Base-by-base conservation (phyloP, 129 eudicot genomes). In the Centella asiatica region DNA sequence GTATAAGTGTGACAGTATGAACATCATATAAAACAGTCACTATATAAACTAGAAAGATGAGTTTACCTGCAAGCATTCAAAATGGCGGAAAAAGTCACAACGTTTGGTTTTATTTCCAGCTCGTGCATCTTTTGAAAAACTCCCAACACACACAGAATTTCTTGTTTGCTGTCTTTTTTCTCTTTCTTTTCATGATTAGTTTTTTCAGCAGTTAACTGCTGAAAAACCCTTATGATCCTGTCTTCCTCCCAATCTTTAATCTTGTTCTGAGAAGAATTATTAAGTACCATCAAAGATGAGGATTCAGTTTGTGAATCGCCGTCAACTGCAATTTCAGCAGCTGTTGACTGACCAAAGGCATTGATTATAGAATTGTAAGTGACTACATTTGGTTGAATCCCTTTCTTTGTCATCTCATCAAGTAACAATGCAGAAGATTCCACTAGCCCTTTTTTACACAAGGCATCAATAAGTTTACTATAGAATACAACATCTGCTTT, bases 401-500 rank as follows among this genome's bases (percentile, higher is more conserved):
- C 98, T 59, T 82, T 81, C 64, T 69, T 76, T 9, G 88, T 92
- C 98, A 92, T 92, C 84, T 92, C 94, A 70, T 92, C 88, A 5
- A 92, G 90, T 69, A 87, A 78, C 26, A 80, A 69, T 32, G 82
- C 94, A 36, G 94, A 88, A 34, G 94, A 92, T 44, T 92, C 87
- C 44, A 92, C 90, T 8, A 84, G 72, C 68, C 98, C 98, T 57
- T 84, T 87, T 64, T 92, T 92, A 71, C 98, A 92, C 65, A 92
- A 68, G 1, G 98, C 83, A 82, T 92, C 98, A 19, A 92, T 92
- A 22, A 92, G 81, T 69, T 82, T 85, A 64, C 98, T 92, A 62
- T 92, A 92, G 66, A 92, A 88, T 44, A 92, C 98, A 71, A 92
- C 98, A 56, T 92, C 98, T 0, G 95, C 98, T 37, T 82, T 92